These are phyloP conservation scores for Petunia axillaris DNA, from an alignment of 257 asterid species.

Conservation along the genomic window DNA sequence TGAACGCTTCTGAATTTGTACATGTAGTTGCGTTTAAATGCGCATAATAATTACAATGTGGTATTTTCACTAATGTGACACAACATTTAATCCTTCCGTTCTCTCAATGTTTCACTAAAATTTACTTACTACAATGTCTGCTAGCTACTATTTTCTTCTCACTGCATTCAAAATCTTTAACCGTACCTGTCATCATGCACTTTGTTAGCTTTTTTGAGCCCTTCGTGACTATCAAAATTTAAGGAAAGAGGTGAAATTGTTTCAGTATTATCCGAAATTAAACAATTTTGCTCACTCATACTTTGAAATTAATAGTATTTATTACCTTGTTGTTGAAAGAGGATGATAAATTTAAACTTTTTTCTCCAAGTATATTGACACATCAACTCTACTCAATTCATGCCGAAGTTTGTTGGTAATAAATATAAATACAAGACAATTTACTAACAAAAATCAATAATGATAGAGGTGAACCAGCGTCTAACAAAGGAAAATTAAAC, in stretches of 20 bases:
- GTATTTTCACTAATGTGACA: not conserved
- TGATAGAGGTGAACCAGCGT: too few relatives aligned
- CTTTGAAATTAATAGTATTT: too few relatives aligned
- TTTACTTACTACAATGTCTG: not conserved
- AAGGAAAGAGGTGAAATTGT: not conserved
- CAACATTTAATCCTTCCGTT: not conserved
- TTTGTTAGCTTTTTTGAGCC: not conserved
- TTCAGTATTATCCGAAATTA: too few relatives aligned
- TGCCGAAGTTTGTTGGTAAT: too few relatives aligned
- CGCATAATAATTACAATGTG: not conserved
- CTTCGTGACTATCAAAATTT: not conserved
- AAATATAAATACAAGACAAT: too few relatives aligned
- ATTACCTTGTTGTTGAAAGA: too few relatives aligned
- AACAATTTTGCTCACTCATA: too few relatives aligned
- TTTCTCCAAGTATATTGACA: too few relatives aligned
- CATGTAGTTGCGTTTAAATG: not conserved
- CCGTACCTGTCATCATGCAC: not conserved
- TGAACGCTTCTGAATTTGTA: not conserved
- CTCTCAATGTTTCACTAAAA: not conserved
- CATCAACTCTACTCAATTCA: too few relatives aligned
- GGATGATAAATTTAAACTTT: too few relatives aligned
- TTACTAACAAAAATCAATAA: too few relatives aligned
- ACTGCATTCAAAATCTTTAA: not conserved
- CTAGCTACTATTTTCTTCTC: not conserved
- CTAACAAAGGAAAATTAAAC: too few relatives aligned